Evolutionary conservation across 2,329 filamentous ascomycete genomes (phyloP).

Genomic region (Aureobasidium sp.): DNA sequence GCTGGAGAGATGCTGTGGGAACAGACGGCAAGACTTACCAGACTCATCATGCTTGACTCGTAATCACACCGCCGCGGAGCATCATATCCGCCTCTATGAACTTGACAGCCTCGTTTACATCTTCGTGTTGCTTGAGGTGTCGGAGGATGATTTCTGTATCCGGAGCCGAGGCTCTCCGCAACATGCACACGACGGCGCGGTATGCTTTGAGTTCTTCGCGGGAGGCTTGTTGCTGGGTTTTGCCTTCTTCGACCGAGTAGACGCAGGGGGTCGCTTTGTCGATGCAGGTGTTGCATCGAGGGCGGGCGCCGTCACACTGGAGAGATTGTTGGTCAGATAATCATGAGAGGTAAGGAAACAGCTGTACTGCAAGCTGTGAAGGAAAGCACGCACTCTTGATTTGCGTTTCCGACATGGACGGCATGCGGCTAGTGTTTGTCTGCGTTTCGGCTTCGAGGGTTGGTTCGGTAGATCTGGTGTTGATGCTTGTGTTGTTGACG

Average conservation of each 20-base stretch:
- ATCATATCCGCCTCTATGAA: background rate
- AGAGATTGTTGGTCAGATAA: background rate
- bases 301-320: conserved; percentile 4
- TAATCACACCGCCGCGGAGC: background rate
- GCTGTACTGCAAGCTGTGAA: background rate
- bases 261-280: background rate
- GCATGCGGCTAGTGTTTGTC: conserved; percentile 8
- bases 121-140: background rate
- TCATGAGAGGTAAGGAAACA: background rate
- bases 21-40: no score
- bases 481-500: background rate
- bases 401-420: conserved; percentile 6
- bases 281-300: background rate
- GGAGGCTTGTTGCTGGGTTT: conserved; percentile 9
- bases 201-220: conserved; percentile 6
- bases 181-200: background rate
- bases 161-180: background rate
- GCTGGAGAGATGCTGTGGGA: no score
- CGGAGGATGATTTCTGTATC: background rate
- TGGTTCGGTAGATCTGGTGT: background rate
- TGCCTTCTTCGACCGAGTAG: conserved; percentile 9
- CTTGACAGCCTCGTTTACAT: conserved; percentile 3
- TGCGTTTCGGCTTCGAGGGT: background rate
- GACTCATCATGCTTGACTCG: no score
- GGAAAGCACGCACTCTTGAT: background rate